Evolutionary conservation across 768 basidiomycete genomes (phyloP).

Genomic region (Tulasnella sp.): DNA sequence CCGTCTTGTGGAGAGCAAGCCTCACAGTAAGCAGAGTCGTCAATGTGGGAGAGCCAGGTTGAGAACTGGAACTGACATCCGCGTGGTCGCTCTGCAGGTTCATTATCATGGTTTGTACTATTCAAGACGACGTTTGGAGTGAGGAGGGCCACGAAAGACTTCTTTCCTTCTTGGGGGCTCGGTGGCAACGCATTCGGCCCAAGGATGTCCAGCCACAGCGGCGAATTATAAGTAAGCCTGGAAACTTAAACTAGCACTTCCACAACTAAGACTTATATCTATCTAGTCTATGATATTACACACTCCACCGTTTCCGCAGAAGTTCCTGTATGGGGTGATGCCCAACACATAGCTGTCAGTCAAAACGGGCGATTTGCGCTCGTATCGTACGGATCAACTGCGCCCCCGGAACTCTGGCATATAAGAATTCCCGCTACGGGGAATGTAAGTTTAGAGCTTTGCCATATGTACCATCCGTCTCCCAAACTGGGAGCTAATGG

Average conservation of each 20-base stretch:
- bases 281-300: constrained; percentile 67
- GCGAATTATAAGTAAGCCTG: constrained; percentile 64
- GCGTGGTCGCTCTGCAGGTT: not conserved
- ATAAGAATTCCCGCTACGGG: constrained; percentile 51
- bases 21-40: not conserved
- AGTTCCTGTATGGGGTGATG: constrained; percentile 72
- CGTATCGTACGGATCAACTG: constrained; percentile 75
- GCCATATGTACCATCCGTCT: constrained; percentile 35
- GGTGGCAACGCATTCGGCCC: constrained; percentile 62
- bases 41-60: not conserved
- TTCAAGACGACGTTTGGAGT: not conserved
- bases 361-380: constrained; percentile 63
- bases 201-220: constrained; percentile 67
- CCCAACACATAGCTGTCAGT: constrained; percentile 68
- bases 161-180: constrained; percentile 66
- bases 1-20: not conserved
- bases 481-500: constrained; percentile 78
- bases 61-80: not conserved
- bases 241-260: not conserved
- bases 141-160: constrained; percentile 41
- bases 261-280: not conserved
- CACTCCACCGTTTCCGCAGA: constrained; percentile 68
- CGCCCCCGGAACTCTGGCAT: constrained; percentile 77
- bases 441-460: not conserved
- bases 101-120: not conserved